Base-by-base conservation (phyloP, 2,329 filamentous ascomycete species). In the Alternaria incomplexa region DNA sequence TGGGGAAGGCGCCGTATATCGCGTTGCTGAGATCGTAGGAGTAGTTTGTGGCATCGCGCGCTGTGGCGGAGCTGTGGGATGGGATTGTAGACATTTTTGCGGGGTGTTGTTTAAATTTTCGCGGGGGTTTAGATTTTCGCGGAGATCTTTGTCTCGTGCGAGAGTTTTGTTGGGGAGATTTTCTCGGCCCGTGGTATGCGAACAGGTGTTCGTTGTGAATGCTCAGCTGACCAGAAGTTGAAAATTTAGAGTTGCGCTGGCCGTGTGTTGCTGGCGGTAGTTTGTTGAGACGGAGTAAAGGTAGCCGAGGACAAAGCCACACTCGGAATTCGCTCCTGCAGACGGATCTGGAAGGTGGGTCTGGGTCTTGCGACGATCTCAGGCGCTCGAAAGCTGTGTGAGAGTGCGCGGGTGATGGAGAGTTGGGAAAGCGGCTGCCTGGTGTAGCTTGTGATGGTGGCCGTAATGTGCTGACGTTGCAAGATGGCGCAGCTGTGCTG, bases 391-490 rank as follows among this genome's bases (percentile, higher is more conserved):
- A 28, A 17, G 63, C 40, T 46, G 56, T 51, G 22, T 45, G 56
- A 56, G 28, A 63, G 43, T 28, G 22, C 5, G 25, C 17, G 25
- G 22, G n/a, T 26, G 55, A 53, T 53, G 46, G 17, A 30, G 30
- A 50, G n/a, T n/a, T 50, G 28, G 56, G 57, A 68, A 62, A 6
- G 66, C 71, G 70, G 73, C 66, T 71, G 75, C 71, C 73, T 75
- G 72, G 62, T 68, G 60, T 17, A 40, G 65, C 57, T 65, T 56
- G 58, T 64, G 58, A 55, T 62, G 65, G 20, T 25, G 28, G 53
- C 23, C 5, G 73, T 76, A 69, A 76, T 70, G 46, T 62, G 66
- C 73, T 76, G 75, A 77, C 73, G 74, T 73, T 67, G 72, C 51
- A 64, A 47, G 45, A 30, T 36, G 25, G 44, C 55, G 47, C 53